Evolutionary conservation across 352 stramenopile genomes (phyloP), one percentile per base, ranked within the genome.

Genomic region (Phytophthora macrochlamydospora): DNA sequence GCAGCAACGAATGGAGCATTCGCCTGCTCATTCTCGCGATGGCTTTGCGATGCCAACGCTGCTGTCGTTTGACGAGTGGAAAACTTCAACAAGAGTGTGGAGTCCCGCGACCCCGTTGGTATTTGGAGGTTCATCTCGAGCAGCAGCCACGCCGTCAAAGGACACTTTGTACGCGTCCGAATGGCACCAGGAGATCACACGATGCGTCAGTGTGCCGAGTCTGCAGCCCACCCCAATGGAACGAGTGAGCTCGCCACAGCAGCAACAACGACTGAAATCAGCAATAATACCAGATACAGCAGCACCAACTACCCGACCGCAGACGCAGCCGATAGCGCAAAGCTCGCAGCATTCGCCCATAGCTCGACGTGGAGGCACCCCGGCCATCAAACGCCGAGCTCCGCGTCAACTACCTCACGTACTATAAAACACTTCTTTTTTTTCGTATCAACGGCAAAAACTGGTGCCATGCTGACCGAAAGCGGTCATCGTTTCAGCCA

Each of bases 31-130:
- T 4, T 42, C 55, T 9, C 3, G 43, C 32, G 46, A 14, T 7
- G 51, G 29, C n/a, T 59, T 67, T 8, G 43, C 44, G 5, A 64
- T 80, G 32, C 65, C 58, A 24, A 1, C 40, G 9, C 12, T 72
- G 32, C 65, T 80, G 14, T 79, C 59, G 40, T 89, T 91, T 54
- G 79, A 91, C 7, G 80, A 90, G 29, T 91, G 83, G 83, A 90
- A 89, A 53, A 49, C 54, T 2, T 60, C 63, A 24, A 91, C 78
- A 3, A 75, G 75, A 9, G 77, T 91, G 28, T 91, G 81, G 83
- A 74, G 54, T 33, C 65, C 64, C 30, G 46, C 51, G 14, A 56
- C 46, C 4, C 64, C 65, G 38, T 56, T 79, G 14, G 56, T 61
- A 0, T 33, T 71, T 5, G 50, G 51, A 49, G 56, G 60, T 12